Conservation (phyloP, 1,284 basidiomycete species). For the Cystobasidium pallidum region DNA sequence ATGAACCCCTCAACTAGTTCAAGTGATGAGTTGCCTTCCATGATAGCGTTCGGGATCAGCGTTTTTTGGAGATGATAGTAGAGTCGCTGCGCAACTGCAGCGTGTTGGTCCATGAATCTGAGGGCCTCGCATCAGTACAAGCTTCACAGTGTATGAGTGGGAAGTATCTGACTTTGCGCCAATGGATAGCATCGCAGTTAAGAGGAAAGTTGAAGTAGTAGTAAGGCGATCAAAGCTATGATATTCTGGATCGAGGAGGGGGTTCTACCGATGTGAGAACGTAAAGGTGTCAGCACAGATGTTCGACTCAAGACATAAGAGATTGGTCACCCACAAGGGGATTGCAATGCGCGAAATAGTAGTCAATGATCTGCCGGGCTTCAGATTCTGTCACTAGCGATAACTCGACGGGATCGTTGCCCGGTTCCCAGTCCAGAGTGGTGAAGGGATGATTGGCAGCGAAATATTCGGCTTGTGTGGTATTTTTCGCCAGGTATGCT, state of each 20-base stretch:
- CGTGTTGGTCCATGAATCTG: constrained; percentile 27
- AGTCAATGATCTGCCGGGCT: constrained; percentile 1
- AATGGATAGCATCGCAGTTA: constrained; percentile 15
- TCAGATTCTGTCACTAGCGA: constrained; percentile 16
- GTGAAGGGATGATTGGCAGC: background rate
- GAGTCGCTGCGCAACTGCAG: constrained; percentile 16
- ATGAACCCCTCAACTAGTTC: constrained; percentile 20
- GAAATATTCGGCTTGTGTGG: constrained; percentile 14
- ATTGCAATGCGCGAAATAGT: constrained; percentile 6
- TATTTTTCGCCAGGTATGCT: background rate
- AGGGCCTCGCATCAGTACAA: background rate
- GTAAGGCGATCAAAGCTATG: constrained; percentile 11
- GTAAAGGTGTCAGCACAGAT: background rate
- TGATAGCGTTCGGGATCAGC: constrained; percentile 14
- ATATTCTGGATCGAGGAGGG: constrained; percentile 14
- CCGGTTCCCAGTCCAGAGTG: background rate
- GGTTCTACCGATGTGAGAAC: background rate
- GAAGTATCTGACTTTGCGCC: constrained; percentile 18
- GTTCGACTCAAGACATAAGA: background rate
- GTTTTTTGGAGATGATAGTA: constrained; percentile 14
- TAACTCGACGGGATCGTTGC: constrained; percentile 16
- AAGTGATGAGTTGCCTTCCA: constrained; percentile 15
- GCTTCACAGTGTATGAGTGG: background rate
- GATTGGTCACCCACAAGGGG: background rate
- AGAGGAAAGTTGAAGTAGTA: constrained; percentile 17